Percentiles rank a stretch among this genome's conserved stretches.
phyloP scores from a whole-genome alignment of 2,329 filamentous ascomycete species.

The Cercospora sp. region DNA sequence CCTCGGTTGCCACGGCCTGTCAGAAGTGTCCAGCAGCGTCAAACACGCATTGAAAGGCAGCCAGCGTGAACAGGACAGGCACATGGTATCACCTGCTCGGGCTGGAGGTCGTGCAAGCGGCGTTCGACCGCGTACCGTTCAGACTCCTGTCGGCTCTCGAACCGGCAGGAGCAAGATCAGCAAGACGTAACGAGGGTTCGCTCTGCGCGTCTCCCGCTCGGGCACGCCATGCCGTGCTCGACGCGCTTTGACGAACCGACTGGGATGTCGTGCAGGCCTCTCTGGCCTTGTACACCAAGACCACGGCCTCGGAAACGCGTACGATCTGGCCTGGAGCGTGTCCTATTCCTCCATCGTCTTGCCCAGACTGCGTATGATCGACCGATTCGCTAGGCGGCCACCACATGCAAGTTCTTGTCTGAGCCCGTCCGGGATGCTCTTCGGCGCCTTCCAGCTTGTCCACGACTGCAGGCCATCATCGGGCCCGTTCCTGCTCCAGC shows the following conservation, averaged over 20 bases:
- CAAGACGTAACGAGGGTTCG: background rate
- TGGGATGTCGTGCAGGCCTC: conserved; percentile 10
- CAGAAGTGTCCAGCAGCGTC: conserved; percentile 8
- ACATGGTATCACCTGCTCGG: background rate
- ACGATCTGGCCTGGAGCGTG: conserved; percentile 21
- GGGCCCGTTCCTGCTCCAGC: conserved; percentile 8
- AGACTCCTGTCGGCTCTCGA: conserved; percentile 3
- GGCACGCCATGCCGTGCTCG: background rate
- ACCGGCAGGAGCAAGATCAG: conserved; percentile 10
- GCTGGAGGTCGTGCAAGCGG: conserved; percentile 3
- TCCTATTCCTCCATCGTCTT: conserved; percentile 20
- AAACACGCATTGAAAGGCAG: background rate
- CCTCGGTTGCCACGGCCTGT: conserved; percentile 13
- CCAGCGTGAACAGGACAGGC: conserved; percentile 2
- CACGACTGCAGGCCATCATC: conserved; percentile 10
- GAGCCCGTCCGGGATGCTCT: conserved; percentile 21
- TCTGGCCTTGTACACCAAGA: conserved; percentile 9
- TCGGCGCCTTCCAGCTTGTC: conserved; percentile 14
- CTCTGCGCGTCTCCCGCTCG: conserved; percentile 1
- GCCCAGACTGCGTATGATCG: conserved; percentile 22
- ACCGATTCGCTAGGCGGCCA: conserved; percentile 23
- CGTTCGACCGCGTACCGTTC: conserved; percentile 10
- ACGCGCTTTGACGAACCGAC: conserved; percentile 1
- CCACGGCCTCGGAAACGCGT: conserved; percentile 21
- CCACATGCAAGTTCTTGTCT: conserved; percentile 2